Conservation (phyloP, 2,329 filamentous ascomycete genomes). For the Arthrobotrys musiformis region DNA sequence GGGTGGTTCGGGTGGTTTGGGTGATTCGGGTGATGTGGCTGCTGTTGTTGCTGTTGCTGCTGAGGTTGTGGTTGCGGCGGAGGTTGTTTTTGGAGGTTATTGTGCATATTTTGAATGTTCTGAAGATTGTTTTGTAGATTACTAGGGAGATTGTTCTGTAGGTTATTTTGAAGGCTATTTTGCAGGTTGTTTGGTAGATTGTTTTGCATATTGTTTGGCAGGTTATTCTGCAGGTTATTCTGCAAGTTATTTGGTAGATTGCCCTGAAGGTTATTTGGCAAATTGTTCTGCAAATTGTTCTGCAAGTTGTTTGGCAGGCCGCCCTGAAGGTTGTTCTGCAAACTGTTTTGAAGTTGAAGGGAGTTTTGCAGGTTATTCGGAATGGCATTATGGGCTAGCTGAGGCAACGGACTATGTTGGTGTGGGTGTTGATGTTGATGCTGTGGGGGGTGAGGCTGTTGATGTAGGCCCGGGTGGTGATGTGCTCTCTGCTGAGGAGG, state of each 20-base stretch:
- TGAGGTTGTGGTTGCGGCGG: conserved; percentile 30
- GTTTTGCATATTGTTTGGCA: conserved; percentile 10
- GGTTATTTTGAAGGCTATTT: conserved; percentile 27
- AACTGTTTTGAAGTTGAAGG: conserved; percentile 29
- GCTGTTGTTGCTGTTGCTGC: conserved; percentile 16
- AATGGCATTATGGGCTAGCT: conserved; percentile 40
- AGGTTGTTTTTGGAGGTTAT: background rate
- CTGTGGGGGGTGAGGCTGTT: conserved; percentile 57
- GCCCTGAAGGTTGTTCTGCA: conserved; percentile 36
- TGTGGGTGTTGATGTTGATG: conserved; percentile 56
- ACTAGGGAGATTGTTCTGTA: conserved; percentile 30
- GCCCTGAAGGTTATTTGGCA: conserved; percentile 22
- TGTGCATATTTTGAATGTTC: background rate
- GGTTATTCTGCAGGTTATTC: conserved; percentile 18
- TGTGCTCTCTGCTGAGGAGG: conserved; percentile 57
- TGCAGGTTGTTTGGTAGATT: conserved; percentile 35
- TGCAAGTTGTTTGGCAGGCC: conserved; percentile 31
- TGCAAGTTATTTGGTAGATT: conserved; percentile 26
- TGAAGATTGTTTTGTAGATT: conserved; percentile 32
- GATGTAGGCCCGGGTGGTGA: conserved; percentile 58
- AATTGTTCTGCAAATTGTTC: conserved; percentile 21
- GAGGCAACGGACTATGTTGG: conserved; percentile 42
- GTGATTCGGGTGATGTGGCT: conserved; percentile 24
- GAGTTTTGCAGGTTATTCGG: conserved; percentile 43
- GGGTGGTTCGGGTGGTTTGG: conserved; percentile 29